Base-by-base conservation (phyloP, 352 stramenopile genomes). In the Globisporangium splendens region DNA sequence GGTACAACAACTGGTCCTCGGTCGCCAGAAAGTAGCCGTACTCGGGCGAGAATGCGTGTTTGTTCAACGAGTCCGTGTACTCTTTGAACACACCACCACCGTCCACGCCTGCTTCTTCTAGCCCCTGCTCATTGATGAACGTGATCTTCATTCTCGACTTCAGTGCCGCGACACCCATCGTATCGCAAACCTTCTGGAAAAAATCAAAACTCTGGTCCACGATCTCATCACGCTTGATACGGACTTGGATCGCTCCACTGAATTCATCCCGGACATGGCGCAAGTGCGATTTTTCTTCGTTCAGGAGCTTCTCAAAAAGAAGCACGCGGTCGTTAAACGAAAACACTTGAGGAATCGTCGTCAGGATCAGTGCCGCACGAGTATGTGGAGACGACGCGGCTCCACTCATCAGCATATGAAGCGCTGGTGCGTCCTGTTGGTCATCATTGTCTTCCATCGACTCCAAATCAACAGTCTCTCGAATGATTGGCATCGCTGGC, bases 71-170 rank as follows among this genome's bases (percentile, higher is more conserved):
- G 73, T 98, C 90, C 70, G 98, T 69, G 61, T 97, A 99, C 60
- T 99, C 97, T 72, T 99, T 99, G 63, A 99, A 99, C 8, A 99
- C 81, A 4, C 97, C 97, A 12, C 97, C 97, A 33, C 96, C 91
- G 70, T 99, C 97, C 54, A 99, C 97, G 17, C 97, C 97, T 38
- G 77, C 92, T 70, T 99, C 97, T 66, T 98, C 78, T 12, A 94
- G 65, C 0, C 93, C 96, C 69, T 97, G 86, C 12, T 96, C 80
- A 66, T 98, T 98, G n/a, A 95, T 65, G 47, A 96, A 96, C 8
- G 80, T 89, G 7, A 99, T 86, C 61, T 98, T 93, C 17, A 99
- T 74, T 8, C 89, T 62, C 28, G 72, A 84, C 50, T 98, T 98
- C 15, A 98, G 77, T 0, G 91, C 64, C 13, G 65, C 66, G 8